phyloP scores from a whole-genome alignment of 2,329 filamentous ascomycete species.

The Xylariaceae sp. region DNA sequence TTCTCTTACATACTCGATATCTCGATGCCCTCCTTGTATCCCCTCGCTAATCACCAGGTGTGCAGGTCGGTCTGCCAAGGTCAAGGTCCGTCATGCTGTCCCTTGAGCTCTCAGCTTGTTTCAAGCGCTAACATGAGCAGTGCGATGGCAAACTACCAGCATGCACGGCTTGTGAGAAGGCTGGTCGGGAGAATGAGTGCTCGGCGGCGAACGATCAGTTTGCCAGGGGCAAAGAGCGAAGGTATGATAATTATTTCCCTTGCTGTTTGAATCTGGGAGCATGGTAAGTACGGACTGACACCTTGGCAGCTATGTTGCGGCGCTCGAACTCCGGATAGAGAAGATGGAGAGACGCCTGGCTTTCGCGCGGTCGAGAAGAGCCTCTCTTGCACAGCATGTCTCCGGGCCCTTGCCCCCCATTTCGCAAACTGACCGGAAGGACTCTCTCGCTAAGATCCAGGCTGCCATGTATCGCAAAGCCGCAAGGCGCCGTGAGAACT shows the following conservation, averaged over 20 bases:
- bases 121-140: constrained; percentile 35
- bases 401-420: constrained; percentile 46
- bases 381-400: constrained; percentile 62
- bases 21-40: neutral
- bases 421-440: constrained; percentile 51
- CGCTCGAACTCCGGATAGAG: constrained; percentile 85
- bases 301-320: constrained; percentile 71
- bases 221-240: constrained; percentile 88
- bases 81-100: constrained; percentile 55
- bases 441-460: constrained; percentile 57
- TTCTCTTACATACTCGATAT: neutral
- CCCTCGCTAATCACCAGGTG: constrained; percentile 17
- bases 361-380: constrained; percentile 65
- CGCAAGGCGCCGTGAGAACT: constrained; percentile 64
- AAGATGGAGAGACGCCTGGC: constrained; percentile 74
- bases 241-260: constrained; percentile 41
- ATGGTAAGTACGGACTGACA: constrained; percentile 7
- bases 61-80: constrained; percentile 76
- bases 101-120: neutral
- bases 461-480: constrained; percentile 61
- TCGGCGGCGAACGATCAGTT: constrained; percentile 95
- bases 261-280: neutral
- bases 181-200: constrained; percentile 78
- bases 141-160: constrained; percentile 95
- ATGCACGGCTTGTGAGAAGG: constrained; percentile 91